Evolutionary conservation across 169 alveolate species (phyloP), one percentile per base, ranked within the genome.

Genomic region (Plasmodium knowlesi): DNA sequence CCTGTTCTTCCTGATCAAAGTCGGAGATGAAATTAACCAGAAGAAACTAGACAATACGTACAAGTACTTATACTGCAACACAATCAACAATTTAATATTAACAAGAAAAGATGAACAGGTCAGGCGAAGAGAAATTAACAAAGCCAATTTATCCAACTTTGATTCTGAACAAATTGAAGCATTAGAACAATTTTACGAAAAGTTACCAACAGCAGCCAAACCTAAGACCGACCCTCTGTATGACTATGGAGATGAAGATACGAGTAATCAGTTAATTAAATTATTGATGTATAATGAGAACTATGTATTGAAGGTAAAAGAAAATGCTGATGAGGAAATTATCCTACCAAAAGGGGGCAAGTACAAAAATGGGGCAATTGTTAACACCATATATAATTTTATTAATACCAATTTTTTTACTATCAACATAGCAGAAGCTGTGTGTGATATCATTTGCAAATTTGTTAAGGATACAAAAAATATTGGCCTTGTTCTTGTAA

Each of bases 141-240:
- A 88, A 88, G 41, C 94, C 10, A 88, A 88, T 88, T 79, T 88
- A 39, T 34, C 94, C 3, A 88, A 88, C 53, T 88, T 88, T 37
- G 94, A 88, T 46, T 39, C 70, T 46, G 94, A 88, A 71, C 94
- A 88, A 88, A 88, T 88, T 39, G 94, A 88, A 79, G 94, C 94
- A 1, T 46, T 88, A 46, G 94, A 88, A 73, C 94, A 88, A n/a
- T 88, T 88, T 67, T 88, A 88, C 50, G 89, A 88, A 61, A 88
- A 88, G 22, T 57, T 88, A 28, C 94, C 88, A 9, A 61, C 50
- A 16, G 39, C 50, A 39, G 89, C 89, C 9, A 80, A 19, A 79
- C 74, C 94, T 9, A 88, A 88, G 39, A 61, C 46, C 0, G 94
- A 88, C 72, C 94, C 85, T 32, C 46, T 88, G 53, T 88, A 88